Percentiles rank a stretch among this genome's conserved stretches.
These are phyloP conservation scores for Ceriops tagal DNA, from an alignment of 345 rosid species.

Conservation along the genomic window DNA sequence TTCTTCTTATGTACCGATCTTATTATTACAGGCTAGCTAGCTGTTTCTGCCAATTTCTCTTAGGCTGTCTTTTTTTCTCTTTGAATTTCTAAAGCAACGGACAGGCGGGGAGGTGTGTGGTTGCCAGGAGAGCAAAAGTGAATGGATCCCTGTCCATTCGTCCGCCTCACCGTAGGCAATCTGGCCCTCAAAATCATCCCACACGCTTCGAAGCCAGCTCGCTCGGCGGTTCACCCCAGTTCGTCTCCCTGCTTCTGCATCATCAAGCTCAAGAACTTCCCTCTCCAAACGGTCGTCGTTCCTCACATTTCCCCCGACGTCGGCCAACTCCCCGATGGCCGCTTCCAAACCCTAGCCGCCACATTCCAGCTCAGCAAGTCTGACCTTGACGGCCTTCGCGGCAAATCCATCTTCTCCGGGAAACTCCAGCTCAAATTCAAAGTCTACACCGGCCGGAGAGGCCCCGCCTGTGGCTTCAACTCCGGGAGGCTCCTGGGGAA, in stretches of 20 bases:
- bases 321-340: constrained; percentile 33
- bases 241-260: constrained; percentile 81
- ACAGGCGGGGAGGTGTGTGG: too few species aligned
- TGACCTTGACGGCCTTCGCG: constrained; percentile 52
- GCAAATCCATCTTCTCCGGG: constrained; percentile 58
- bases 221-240: constrained; percentile 75
- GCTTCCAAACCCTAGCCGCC: constrained; percentile 44
- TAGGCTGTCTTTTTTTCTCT: too few species aligned
- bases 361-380: constrained; percentile 70
- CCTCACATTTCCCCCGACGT: constrained; percentile 56
- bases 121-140: background rate
- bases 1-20: too few species aligned
- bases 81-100: too few species aligned
- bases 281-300: constrained; percentile 57
- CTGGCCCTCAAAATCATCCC: constrained; percentile 73
- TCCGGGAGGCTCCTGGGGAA: constrained; percentile 71
- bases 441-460: constrained; percentile 69
- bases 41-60: too few species aligned
- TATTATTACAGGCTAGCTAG: too few species aligned
- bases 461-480: constrained; percentile 66
- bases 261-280: constrained; percentile 64
- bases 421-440: constrained; percentile 51
- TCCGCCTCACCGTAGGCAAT: constrained; percentile 65
- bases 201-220: constrained; percentile 54
- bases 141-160: constrained; percentile 98